Conservation (phyloP, 2,329 filamentous ascomycete genomes). For the Xylariaceae sp. region DNA sequence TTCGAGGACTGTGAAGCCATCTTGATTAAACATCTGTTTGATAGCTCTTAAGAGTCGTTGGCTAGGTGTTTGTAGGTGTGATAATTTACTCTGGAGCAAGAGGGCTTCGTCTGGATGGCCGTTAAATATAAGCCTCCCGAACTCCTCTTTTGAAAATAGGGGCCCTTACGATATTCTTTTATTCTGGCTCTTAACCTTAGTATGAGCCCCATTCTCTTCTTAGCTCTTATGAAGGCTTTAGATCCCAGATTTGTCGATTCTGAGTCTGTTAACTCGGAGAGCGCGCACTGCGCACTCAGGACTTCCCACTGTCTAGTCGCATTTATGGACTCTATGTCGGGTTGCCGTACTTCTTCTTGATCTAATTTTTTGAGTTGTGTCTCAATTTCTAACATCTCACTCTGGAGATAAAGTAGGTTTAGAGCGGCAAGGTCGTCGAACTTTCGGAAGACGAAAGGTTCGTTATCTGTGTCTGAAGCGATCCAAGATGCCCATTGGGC, state of each 20-base stretch:
- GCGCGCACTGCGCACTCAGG: slow-evolving; percentile 1
- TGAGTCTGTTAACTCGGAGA: background rate
- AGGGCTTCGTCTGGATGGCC: slow-evolving; percentile 9
- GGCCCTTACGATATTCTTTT: slow-evolving; percentile 3
- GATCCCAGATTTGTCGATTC: too few species aligned
- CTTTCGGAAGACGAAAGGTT: slow-evolving; percentile 18
- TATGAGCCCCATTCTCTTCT: slow-evolving; percentile 1
- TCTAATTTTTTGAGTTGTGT: background rate
- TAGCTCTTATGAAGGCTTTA: background rate
- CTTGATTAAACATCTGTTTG: background rate
- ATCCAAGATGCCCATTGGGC: slow-evolving; percentile 14
- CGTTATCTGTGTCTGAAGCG: slow-evolving; percentile 13
- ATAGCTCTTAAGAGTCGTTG: background rate
- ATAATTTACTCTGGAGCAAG: background rate
- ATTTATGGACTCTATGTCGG: slow-evolving; percentile 6
- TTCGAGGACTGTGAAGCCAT: slow-evolving; percentile 2
- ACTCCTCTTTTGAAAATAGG: background rate
- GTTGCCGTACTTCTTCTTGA: background rate
- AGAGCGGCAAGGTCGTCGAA: slow-evolving; percentile 15
- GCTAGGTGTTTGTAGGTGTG: slow-evolving; percentile 6
- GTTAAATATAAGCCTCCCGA: background rate
- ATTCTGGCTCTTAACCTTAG: background rate
- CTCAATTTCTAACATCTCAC: slow-evolving; percentile 14
- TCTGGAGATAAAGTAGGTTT: slow-evolving; percentile 18
- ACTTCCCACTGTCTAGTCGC: slow-evolving; percentile 9